Conservation (phyloP, 2,329 filamentous ascomycete species). For the Fusarium proliferatum region DNA sequence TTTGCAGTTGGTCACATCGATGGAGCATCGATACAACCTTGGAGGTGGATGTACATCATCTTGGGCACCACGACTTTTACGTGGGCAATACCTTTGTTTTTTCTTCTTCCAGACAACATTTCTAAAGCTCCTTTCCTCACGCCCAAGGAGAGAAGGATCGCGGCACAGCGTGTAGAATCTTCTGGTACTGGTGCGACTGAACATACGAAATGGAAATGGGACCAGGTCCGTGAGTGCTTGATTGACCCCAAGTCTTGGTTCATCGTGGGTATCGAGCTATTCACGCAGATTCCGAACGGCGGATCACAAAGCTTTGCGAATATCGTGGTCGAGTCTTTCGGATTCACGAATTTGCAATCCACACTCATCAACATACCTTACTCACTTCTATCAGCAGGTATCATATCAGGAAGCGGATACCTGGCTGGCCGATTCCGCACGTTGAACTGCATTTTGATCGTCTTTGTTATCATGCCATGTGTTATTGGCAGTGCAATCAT, state of each 20-base stretch:
- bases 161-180: slow-evolving; percentile 58
- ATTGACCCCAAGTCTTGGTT: slow-evolving; percentile 71
- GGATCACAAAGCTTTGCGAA: slow-evolving; percentile 70
- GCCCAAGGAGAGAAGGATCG: slow-evolving; percentile 61
- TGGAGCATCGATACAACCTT: slow-evolving; percentile 56
- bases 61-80: slow-evolving; percentile 63
- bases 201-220: slow-evolving; percentile 59
- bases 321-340: slow-evolving; percentile 66
- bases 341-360: slow-evolving; percentile 65
- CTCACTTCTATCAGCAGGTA: slow-evolving; percentile 60
- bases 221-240: slow-evolving; percentile 65
- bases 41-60: slow-evolving; percentile 69
- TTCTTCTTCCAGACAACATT: slow-evolving; percentile 64
- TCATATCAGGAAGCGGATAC: slow-evolving; percentile 62
- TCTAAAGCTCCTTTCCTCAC: slow-evolving; percentile 68
- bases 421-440: slow-evolving; percentile 63
- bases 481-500: slow-evolving; percentile 65
- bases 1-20: slow-evolving; percentile 67
- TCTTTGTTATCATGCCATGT: slow-evolving; percentile 61
- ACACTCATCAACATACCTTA: slow-evolving; percentile 70
- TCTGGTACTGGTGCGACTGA: slow-evolving; percentile 64
- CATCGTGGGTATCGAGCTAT: slow-evolving; percentile 63
- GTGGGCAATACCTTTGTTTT: slow-evolving; percentile 61
- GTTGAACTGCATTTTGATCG: slow-evolving; percentile 63
- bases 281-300: slow-evolving; percentile 70